Evolutionary conservation across 805 yeast genomes (phyloP).

Genomic region (Pichia rugopelliculosa): DNA sequence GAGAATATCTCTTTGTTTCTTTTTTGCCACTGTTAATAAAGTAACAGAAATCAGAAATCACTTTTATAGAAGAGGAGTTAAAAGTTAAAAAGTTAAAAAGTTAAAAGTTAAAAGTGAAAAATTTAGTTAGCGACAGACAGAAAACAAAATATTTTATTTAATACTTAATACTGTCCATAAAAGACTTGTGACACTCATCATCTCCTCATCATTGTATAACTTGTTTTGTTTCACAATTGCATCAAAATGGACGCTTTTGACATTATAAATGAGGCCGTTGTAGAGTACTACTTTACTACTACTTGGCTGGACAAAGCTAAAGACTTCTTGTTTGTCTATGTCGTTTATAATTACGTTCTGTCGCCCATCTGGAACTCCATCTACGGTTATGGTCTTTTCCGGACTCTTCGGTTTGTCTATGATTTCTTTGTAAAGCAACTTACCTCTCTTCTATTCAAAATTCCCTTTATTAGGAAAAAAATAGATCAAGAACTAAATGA

Average conservation of each 20-base stretch:
- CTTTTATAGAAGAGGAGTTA: too few relatives aligned
- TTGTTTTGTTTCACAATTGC: too few relatives aligned
- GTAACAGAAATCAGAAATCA: too few relatives aligned
- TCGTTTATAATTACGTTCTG: constrained; percentile 6
- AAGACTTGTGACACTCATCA: too few relatives aligned
- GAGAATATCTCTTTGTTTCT: too few relatives aligned
- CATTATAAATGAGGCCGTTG: neutral
- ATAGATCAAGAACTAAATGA: constrained; percentile 54
- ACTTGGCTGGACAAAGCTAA: constrained; percentile 7
- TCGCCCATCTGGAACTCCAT: constrained; percentile 7
- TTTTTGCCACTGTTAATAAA: too few relatives aligned
- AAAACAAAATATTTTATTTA: too few relatives aligned
- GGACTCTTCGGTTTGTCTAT: constrained; percentile 8
- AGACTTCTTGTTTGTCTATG: constrained; percentile 12
- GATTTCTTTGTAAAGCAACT: constrained; percentile 5
- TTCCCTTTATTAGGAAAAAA: constrained; percentile 37
- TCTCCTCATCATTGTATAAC: too few relatives aligned
- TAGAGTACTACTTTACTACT: neutral
- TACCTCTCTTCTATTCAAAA: constrained; percentile 13
- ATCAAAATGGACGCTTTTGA: neutral
- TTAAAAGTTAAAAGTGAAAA: too few relatives aligned
- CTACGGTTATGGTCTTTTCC: constrained; percentile 23
- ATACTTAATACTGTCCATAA: too few relatives aligned
- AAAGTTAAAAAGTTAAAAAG: too few relatives aligned
- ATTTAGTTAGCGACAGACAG: too few relatives aligned